Conservation (phyloP, 805 yeast species). For the Saturnispora quitensis region DNA sequence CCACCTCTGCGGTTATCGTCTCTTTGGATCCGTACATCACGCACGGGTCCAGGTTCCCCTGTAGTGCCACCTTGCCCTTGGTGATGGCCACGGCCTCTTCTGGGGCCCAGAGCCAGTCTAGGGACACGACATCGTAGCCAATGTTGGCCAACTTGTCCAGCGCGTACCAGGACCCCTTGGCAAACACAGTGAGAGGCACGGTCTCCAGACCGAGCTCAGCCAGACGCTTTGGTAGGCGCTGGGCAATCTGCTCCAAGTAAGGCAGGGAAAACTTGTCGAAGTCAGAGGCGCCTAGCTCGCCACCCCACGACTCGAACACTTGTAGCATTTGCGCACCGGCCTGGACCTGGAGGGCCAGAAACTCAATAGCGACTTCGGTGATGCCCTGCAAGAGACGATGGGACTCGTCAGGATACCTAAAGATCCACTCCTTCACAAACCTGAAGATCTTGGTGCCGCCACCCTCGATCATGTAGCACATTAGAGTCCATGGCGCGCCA, state of each 20-base stretch:
- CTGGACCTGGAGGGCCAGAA: constrained; percentile 84
- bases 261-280: constrained; percentile 86
- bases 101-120: constrained; percentile 89
- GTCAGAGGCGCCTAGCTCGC: constrained; percentile 87
- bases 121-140: constrained; percentile 80
- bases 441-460: constrained; percentile 90
- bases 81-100: constrained; percentile 70
- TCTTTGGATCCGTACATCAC: constrained; percentile 85
- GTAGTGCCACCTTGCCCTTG: constrained; percentile 72
- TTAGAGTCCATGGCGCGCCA: constrained; percentile 96
- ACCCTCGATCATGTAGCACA: constrained; percentile 97
- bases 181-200: constrained; percentile 83
- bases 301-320: constrained; percentile 97
- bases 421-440: constrained; percentile 88
- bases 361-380: constrained; percentile 85
- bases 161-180: constrained; percentile 98
- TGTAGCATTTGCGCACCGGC: constrained; percentile 99
- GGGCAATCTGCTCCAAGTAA: constrained; percentile 68
- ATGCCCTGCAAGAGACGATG: constrained; percentile 64
- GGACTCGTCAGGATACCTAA: constrained; percentile 63
- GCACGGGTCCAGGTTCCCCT: constrained; percentile 96
- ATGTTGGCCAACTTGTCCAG: constrained; percentile 71
- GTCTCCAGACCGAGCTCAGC: constrained; percentile 63
- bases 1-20: constrained; percentile 69
- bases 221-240: constrained; percentile 58